Conservation (phyloP, 192 early-diverging fungal genomes). For the Endogone sp. region DNA sequence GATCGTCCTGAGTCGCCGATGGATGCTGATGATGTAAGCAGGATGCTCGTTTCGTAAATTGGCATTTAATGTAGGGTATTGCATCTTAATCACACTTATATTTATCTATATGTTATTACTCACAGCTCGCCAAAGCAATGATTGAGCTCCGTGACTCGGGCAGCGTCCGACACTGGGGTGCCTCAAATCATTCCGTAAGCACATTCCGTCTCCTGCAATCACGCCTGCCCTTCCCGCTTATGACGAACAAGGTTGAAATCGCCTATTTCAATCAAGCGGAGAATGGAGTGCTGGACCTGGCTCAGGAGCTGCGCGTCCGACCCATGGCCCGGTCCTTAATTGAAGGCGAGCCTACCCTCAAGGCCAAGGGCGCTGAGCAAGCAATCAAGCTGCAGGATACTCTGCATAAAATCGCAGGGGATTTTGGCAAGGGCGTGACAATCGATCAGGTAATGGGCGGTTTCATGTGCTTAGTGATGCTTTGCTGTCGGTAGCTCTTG, state of each 20-base stretch:
- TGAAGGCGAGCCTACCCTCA: constrained; percentile 29
- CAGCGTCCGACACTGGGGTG: constrained; percentile 29
- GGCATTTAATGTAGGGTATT: no score
- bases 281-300: constrained; percentile 35
- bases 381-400: constrained; percentile 18
- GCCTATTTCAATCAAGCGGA: constrained; percentile 19
- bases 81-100: no score
- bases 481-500: background rate
- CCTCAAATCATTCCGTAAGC: constrained; percentile 15
- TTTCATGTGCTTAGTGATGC: background rate
- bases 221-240: constrained; percentile 28
- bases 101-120: no score
- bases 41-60: no score
- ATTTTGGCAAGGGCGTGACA: constrained; percentile 24
- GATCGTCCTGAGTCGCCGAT: constrained; percentile 10
- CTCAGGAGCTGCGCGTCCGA: constrained; percentile 19
- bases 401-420: constrained; percentile 19
- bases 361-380: constrained; percentile 8
- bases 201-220: constrained; percentile 37
- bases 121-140: constrained; percentile 18
- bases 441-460: no score
- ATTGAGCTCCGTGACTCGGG: constrained; percentile 18
- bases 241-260: constrained; percentile 44
- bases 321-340: constrained; percentile 41
- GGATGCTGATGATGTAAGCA: constrained; percentile 14